Evolutionary conservation across 1,284 basidiomycete species (phyloP).

Genomic region (Tilletia walkeri): DNA sequence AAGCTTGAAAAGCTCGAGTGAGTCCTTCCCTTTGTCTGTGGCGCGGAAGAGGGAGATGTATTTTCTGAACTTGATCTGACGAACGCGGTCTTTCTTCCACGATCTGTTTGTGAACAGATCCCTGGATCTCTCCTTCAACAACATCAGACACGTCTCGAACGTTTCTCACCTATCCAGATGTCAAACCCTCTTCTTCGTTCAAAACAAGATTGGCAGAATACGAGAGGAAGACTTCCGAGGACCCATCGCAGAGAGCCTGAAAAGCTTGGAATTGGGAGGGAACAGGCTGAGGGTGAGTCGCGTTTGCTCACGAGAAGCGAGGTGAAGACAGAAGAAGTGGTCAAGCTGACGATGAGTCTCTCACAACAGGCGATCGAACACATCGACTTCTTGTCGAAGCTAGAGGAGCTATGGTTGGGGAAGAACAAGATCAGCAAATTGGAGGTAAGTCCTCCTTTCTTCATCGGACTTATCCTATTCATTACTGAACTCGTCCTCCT

Average conservation of each 20-base stretch:
- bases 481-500: not conserved
- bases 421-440: constrained; percentile 61
- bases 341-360: no score
- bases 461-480: constrained; percentile 11
- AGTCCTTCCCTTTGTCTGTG: constrained; percentile 53
- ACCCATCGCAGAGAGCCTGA: constrained; percentile 66
- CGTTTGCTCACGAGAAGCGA: not conserved
- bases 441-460: constrained; percentile 17
- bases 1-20: constrained; percentile 69
- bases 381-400: constrained; percentile 72
- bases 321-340: no score
- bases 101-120: constrained; percentile 60
- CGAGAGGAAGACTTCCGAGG: constrained; percentile 62
- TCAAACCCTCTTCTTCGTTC: constrained; percentile 84
- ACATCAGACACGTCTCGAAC: constrained; percentile 63
- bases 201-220: constrained; percentile 87
- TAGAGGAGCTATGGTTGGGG: constrained; percentile 92
- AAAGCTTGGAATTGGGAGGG: constrained; percentile 86
- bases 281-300: constrained; percentile 76
- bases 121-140: constrained; percentile 93
- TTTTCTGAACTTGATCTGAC: not conserved
- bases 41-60: no score
- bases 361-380: constrained; percentile 75
- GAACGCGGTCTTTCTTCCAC: not conserved
- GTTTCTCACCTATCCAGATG: constrained; percentile 64